Base-by-base conservation (phyloP, 2,329 filamentous ascomycete species). In the Scopulariopsis brevicaulis region DNA sequence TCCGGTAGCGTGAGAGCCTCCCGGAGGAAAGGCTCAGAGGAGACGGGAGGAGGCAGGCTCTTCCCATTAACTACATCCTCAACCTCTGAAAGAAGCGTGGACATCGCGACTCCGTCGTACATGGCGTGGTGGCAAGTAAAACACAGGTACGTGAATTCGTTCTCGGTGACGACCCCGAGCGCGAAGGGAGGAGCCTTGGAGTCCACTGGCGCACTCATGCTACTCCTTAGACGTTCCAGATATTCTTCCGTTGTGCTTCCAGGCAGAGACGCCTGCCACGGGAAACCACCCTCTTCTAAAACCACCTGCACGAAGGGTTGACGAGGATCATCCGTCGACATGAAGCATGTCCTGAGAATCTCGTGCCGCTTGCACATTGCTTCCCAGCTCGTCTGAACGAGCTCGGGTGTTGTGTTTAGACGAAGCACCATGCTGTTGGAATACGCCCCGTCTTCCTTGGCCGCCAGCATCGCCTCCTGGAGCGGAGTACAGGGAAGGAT, bases 401-500 rank as follows among this genome's bases (percentile, higher is more conserved):
- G 70, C 0, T 70, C 63, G 0, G 80, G 59, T 37, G 83, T 69
- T 1, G 77, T 74, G 4, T 70, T 71, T 7, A 95, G 66, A 6
- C 78, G 74, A 61, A 96, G 80, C 0, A 86, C 69, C 58, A 89
- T 82, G 54, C 81, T 81, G 67, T 96, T 96, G 64, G 80, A 83
- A 67, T 96, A 96, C 1, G 83, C 76, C 1, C 71, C 70, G 12
- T 73, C 68, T 1, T 70, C 70, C 61, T 74, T 64, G 10, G 82
- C 80, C 2, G 84, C 85, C 0, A 96, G 75, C 90, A 96, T 96
- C 1, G 86, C 87, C 72, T 95, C 88, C 68, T 96, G 92, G 0
- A 96, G 73, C 1, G 91, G 88, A 1, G 90, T 95, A 66, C 92
- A 96, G 1, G 91, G 91, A 5, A 92, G 71, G 10, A 96, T 76